Conservation (phyloP, 306 rosid species). For the Cotoneaster glaucophyllus region DNA sequence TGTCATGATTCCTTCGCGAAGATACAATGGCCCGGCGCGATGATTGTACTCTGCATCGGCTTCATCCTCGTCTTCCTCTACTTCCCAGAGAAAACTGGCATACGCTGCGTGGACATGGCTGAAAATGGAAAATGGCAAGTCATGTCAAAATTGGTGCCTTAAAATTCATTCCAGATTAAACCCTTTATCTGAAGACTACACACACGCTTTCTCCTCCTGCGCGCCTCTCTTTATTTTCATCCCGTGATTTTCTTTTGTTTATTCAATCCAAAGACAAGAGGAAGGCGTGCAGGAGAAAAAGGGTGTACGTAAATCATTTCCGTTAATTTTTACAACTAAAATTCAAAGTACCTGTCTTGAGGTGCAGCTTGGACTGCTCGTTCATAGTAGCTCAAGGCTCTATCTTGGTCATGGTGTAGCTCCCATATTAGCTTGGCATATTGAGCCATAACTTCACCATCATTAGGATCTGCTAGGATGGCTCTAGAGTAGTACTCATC, state of each 20-base stretch:
- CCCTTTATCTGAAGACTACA: too few species aligned
- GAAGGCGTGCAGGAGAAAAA: too few species aligned
- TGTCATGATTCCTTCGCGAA: constrained; percentile 34
- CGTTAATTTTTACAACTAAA: neutral
- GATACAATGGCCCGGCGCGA: constrained; percentile 13
- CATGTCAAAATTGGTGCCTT: neutral
- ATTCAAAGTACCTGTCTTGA: constrained; percentile 47
- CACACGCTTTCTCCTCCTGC: too few species aligned
- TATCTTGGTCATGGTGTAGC: constrained; percentile 52
- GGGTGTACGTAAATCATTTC: neutral
- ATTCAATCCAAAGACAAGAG: too few species aligned
- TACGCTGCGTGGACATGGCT: constrained; percentile 86
- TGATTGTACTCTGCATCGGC: constrained; percentile 1
- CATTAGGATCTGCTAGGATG: constrained; percentile 62
- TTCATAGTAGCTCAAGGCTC: constrained; percentile 64
- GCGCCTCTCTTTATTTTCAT: too few species aligned
- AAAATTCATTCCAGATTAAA: neutral
- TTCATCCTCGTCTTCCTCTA: constrained; percentile 45
- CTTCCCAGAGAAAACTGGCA: constrained; percentile 83
- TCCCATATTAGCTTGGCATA: constrained; percentile 85
- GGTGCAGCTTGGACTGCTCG: constrained; percentile 79
- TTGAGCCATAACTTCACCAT: constrained; percentile 66
- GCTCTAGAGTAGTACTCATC: constrained; percentile 76
- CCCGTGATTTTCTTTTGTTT: too few species aligned
- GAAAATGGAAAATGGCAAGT: constrained; percentile 21